Evolutionary conservation across 208 protist species (phyloP).

Genomic region (Strigomonas oncopelti): DNA sequence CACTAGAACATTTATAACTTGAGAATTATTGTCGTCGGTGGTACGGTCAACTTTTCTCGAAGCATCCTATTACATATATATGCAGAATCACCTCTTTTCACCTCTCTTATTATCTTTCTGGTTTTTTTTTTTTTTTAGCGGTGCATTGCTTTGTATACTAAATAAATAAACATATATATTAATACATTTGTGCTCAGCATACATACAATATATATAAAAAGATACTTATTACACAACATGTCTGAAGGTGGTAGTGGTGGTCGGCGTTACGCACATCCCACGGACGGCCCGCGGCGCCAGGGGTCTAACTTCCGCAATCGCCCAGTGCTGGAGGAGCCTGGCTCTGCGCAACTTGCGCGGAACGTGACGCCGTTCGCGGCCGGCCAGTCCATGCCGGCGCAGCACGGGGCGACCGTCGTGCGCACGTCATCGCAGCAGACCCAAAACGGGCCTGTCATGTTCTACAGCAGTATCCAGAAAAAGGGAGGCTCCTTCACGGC

Average conservation of each 20-base stretch:
- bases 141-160: too few relatives aligned
- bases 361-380: conserved; percentile 63
- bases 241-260: too few relatives aligned
- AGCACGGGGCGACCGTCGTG: conserved; percentile 72
- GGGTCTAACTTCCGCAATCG: background rate
- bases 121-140: too few relatives aligned
- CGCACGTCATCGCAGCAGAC: conserved; percentile 38
- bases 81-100: background rate
- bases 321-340: background rate
- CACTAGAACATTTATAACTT: too few relatives aligned
- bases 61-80: background rate
- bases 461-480: conserved; percentile 82
- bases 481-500: conserved; percentile 74
- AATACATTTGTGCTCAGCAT: too few relatives aligned
- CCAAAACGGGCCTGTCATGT: conserved; percentile 55
- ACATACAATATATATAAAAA: too few relatives aligned
- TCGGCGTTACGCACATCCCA: too few relatives aligned
- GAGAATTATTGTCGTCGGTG: too few relatives aligned
- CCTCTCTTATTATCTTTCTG: background rate
- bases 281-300: background rate
- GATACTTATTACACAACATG: too few relatives aligned
- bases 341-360: conserved; percentile 19
- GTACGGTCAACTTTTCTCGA: background rate
- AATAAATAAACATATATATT: too few relatives aligned
- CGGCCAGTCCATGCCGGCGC: conserved; percentile 47